phyloP scores from a whole-genome alignment of 2,329 filamentous ascomycete species.

The Apiospora malaysiana region DNA sequence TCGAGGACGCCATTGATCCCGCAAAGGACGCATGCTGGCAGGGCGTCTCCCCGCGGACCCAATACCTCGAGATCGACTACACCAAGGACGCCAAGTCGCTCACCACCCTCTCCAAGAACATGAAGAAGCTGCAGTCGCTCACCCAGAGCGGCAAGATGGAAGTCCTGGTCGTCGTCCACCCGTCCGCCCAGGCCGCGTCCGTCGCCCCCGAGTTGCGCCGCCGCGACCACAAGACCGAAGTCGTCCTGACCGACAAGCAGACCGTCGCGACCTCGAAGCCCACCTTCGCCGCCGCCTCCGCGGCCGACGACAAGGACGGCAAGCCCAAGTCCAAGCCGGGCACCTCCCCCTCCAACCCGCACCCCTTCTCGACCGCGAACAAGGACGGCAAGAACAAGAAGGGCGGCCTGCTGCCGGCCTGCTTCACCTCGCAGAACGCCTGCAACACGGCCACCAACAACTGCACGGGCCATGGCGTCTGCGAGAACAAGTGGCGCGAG shows the following conservation, averaged over 20 bases:
- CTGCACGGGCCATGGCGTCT: slow-evolving; percentile 84
- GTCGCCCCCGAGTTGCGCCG: slow-evolving; percentile 46
- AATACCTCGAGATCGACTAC: slow-evolving; percentile 41
- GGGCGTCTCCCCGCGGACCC: slow-evolving; percentile 31
- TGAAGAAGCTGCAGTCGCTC: slow-evolving; percentile 52
- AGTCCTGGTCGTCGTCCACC: slow-evolving; percentile 61
- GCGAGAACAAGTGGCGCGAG: slow-evolving; percentile 66
- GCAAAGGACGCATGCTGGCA: slow-evolving; percentile 36
- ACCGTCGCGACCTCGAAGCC: slow-evolving; percentile 28
- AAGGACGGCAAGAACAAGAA: slow-evolving; percentile 28
- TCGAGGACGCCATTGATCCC: slow-evolving; percentile 34
- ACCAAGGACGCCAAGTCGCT: slow-evolving; percentile 47
- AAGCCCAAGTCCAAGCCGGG: slow-evolving; percentile 38
- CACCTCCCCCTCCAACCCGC: slow-evolving; percentile 41
- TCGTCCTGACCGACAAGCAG: slow-evolving; percentile 47
- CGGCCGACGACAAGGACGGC: slow-evolving; percentile 28
- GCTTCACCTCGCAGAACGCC: slow-evolving; percentile 72
- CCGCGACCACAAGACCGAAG: slow-evolving; percentile 50
- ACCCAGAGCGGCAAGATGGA: slow-evolving; percentile 59
- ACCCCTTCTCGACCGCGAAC: too few relatives aligned
- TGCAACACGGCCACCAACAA: slow-evolving; percentile 75
- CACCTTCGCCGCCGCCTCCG: slow-evolving; percentile 27
- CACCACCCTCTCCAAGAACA: slow-evolving; percentile 48
- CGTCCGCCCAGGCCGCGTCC: slow-evolving; percentile 43
- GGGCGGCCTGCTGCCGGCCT: slow-evolving; percentile 65